These are phyloP conservation scores for Aquilaria malaccensis DNA, from an alignment of 345 rosid genomes.

Conservation along the genomic window DNA sequence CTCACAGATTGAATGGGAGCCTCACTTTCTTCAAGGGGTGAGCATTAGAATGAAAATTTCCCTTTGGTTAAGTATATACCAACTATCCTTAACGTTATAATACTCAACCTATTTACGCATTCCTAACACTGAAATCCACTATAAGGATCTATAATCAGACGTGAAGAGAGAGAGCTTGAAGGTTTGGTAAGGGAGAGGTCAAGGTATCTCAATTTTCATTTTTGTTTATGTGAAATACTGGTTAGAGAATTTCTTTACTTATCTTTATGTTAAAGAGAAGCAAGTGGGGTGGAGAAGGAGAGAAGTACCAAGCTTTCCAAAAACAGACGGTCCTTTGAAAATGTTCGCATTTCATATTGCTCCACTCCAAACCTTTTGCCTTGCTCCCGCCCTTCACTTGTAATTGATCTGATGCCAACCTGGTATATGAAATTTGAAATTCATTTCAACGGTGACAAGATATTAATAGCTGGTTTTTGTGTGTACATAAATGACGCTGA, in stretches of 20 bases:
- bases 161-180: too few relatives aligned
- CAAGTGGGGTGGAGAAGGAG: conserved; percentile 8
- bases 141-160: too few relatives aligned
- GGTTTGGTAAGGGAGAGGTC: too few relatives aligned
- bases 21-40: too few relatives aligned
- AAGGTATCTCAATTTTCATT: too few relatives aligned
- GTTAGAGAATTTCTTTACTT: too few relatives aligned
- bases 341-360: conserved; percentile 93
- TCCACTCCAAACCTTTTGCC: conserved; percentile 92
- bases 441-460: background rate
- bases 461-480: conserved; percentile 5
- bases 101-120: too few relatives aligned
- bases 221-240: too few relatives aligned
- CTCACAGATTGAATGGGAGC: conserved; percentile 25
- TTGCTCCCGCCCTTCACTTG: conserved; percentile 80
- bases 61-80: too few relatives aligned
- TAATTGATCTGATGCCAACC: conserved; percentile 97
- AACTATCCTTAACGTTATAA: too few relatives aligned
- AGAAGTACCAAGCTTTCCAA: conserved; percentile 83
- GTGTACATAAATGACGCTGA: background rate
- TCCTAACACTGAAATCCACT: too few relatives aligned
- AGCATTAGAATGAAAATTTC: too few relatives aligned
- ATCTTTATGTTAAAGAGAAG: background rate
- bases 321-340: conserved; percentile 60
- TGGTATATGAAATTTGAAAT: conserved; percentile 18